A percentile compares a stretch with the other conserved stretches of the same genome.
Conservation (phyloP, 164 flowering plant species). For the Paratinospora sagittata region DNA sequence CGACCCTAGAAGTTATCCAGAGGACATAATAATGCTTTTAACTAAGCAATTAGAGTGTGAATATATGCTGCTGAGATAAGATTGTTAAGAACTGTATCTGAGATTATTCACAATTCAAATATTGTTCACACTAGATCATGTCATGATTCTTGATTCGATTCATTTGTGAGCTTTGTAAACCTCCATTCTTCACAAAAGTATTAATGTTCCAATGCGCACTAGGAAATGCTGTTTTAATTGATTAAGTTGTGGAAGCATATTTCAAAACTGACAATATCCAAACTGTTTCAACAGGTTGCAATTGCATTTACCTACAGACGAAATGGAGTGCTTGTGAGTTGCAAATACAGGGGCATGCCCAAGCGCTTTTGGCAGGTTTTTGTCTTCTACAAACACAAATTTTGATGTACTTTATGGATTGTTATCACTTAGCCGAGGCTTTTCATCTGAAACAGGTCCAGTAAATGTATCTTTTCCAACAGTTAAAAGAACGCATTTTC, state of each 20-base stretch:
- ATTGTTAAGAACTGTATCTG: neutral
- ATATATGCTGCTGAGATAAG: neutral
- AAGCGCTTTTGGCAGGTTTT: constrained; percentile 86
- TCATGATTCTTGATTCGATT: neutral
- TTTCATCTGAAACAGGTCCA: neutral
- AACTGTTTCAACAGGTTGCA: constrained; percentile 34
- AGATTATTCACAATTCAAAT: neutral
- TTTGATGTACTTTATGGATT: neutral
- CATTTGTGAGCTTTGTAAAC: neutral
- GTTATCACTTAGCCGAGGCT: neutral
- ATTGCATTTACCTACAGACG: constrained; percentile 77
- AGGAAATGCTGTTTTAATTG: neutral
- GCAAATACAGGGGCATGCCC: constrained; percentile 65
- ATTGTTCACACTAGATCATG: neutral
- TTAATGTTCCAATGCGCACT: neutral
- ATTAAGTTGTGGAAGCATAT: neutral
- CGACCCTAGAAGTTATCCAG: neutral
- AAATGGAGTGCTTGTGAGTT: constrained; percentile 59
- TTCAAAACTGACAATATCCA: neutral
- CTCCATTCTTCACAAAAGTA: neutral
- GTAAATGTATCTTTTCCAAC: neutral
- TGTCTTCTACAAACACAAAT: constrained; percentile 3
- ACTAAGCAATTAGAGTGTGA: neutral
- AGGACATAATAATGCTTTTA: neutral
- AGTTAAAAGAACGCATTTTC: neutral